Evolutionary conservation across 2,329 filamentous ascomycete genomes (phyloP).

Genomic region (Colletotrichum navitas): DNA sequence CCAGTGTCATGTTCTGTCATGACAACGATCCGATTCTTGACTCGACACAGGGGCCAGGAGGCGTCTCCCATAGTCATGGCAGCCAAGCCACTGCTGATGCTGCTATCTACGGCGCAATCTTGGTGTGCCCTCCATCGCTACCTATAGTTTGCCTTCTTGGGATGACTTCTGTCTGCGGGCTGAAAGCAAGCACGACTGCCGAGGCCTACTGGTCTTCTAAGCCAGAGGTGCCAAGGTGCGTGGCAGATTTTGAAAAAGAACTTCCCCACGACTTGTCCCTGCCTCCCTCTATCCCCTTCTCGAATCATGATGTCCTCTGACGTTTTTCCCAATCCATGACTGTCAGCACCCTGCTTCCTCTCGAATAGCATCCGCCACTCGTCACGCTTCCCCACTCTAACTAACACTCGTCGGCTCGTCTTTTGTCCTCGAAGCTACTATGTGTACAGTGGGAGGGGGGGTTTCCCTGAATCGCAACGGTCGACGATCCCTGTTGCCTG

Average conservation of each 20-base stretch:
- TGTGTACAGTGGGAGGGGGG: slow-evolving; percentile 3
- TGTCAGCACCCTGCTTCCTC: slow-evolving; percentile 33
- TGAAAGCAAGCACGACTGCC: background rate
- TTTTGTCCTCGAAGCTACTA: slow-evolving; percentile 30
- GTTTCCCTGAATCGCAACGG: slow-evolving; percentile 39
- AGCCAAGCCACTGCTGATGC: slow-evolving; percentile 9
- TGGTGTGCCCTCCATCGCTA: slow-evolving; percentile 3
- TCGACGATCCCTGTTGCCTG: slow-evolving; percentile 33
- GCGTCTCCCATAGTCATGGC: slow-evolving; percentile 1
- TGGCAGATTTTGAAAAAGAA: background rate
- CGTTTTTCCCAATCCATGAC: slow-evolving; percentile 23
- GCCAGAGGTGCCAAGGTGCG: background rate
- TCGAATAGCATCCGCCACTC: background rate
- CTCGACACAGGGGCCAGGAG: slow-evolving; percentile 13
- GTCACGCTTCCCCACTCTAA: slow-evolving; percentile 32
- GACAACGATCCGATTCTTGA: slow-evolving; percentile 20
- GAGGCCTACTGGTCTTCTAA: background rate
- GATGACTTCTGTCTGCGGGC: slow-evolving; percentile 8
- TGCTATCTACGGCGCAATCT: background rate
- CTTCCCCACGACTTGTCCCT: slow-evolving; percentile 20
- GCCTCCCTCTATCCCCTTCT: background rate
- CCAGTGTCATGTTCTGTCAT: slow-evolving; percentile 20
- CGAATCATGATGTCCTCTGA: slow-evolving; percentile 30
- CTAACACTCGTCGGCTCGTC: slow-evolving; percentile 25
- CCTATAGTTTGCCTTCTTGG: slow-evolving; percentile 15